These are phyloP conservation scores for Metschnikowia baotianmanensis DNA, from an alignment of 805 yeast species.

Conservation along the genomic window DNA sequence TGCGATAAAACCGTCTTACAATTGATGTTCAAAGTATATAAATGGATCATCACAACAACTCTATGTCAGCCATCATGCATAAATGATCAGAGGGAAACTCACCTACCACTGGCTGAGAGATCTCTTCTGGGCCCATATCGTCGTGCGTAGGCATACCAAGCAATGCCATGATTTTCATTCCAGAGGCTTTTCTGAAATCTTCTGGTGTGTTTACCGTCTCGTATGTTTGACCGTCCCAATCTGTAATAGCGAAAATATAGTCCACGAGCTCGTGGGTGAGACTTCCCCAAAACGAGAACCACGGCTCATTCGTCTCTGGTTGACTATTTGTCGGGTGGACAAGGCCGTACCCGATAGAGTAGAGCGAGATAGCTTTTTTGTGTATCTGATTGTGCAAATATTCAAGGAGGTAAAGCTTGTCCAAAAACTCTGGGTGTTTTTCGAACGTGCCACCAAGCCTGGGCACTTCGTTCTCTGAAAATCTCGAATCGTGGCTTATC, in stretches of 20 bases:
- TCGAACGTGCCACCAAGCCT: neutral
- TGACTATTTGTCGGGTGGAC: slow-evolving; percentile 1
- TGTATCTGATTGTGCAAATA: slow-evolving; percentile 4
- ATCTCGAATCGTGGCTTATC: neutral
- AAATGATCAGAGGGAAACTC: slow-evolving; percentile 9
- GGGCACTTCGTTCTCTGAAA: neutral
- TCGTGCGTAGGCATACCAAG: slow-evolving; percentile 5
- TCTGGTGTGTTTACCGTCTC: neutral
- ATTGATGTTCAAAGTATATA: too few species aligned
- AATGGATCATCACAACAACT: slow-evolving; percentile 1
- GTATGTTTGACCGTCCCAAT: slow-evolving; percentile 4
- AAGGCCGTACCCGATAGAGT: slow-evolving; percentile 3
- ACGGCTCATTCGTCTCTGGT: slow-evolving; percentile 4
- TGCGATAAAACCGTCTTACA: too few species aligned
- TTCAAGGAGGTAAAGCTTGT: slow-evolving; percentile 1
- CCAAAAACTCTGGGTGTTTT: slow-evolving; percentile 1
- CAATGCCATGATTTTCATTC: slow-evolving; percentile 3
- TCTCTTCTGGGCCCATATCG: slow-evolving; percentile 1
- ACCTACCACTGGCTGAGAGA: slow-evolving; percentile 3
- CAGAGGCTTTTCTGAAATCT: neutral
- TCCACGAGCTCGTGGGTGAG: slow-evolving; percentile 2
- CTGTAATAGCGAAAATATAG: slow-evolving; percentile 6
- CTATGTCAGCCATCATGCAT: slow-evolving; percentile 11
- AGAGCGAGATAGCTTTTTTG: slow-evolving; percentile 2
- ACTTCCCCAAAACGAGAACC: slow-evolving; percentile 5